phyloP scores from a whole-genome alignment of 257 asterid genomes.

The Leonotis leonurus region DNA sequence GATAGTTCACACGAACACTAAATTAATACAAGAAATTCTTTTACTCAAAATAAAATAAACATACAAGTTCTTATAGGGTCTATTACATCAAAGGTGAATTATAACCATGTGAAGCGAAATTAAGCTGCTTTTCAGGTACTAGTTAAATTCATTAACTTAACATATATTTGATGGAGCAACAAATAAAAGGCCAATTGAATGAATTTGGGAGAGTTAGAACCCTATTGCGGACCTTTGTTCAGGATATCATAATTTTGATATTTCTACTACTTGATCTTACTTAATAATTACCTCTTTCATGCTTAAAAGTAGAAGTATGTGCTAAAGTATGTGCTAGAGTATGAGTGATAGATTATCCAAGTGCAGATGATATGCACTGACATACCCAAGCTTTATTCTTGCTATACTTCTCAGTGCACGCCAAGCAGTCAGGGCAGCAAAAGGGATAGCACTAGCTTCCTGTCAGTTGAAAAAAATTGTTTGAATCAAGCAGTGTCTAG shows the following conservation, averaged over 20 bases:
- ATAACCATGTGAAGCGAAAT: not conserved
- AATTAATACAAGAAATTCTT: no score
- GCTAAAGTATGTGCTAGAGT: not conserved
- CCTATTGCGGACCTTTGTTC: not conserved
- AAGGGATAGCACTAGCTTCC: conserved; percentile 99
- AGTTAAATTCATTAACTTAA: not conserved
- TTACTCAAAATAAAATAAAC: conserved; percentile 6
- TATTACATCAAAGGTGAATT: not conserved
- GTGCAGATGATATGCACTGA: conserved; percentile 12
- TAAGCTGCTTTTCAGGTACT: conserved; percentile 1
- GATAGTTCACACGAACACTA: not conserved
- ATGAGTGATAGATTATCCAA: not conserved
- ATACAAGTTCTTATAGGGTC: not conserved
- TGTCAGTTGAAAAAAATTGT: conserved; percentile 20
- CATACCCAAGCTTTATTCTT: conserved; percentile 67
- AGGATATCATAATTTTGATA: not conserved
- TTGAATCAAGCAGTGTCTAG: not conserved
- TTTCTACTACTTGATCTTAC: not conserved
- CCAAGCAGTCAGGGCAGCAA: conserved; percentile 99
- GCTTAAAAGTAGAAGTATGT: conserved; percentile 2
- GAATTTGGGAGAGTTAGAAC: not conserved
- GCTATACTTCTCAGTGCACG: conserved; percentile 91
- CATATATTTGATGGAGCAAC: not conserved
- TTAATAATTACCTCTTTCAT: not conserved
- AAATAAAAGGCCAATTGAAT: not conserved